A percentile compares a stretch with the other conserved stretches of the same genome.
Conservation (phyloP, 208 protist species). For the Leishmania gerbilli region DNA sequence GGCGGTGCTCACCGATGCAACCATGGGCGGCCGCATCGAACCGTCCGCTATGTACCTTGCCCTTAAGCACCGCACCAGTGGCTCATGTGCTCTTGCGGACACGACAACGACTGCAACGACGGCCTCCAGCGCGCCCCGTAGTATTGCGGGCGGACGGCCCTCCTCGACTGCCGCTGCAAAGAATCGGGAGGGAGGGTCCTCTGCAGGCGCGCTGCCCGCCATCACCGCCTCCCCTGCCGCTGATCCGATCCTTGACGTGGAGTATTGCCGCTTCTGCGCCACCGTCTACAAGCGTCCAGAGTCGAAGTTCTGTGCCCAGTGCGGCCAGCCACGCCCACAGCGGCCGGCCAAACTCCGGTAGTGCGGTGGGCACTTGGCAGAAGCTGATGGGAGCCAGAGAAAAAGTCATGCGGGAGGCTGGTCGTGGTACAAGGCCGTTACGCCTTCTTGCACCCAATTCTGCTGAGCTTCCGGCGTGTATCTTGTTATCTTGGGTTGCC, state of each 20-base stretch:
- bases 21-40: constrained; percentile 51
- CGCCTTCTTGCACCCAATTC: not conserved
- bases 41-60: constrained; percentile 20
- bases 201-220: not conserved
- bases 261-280: constrained; percentile 55
- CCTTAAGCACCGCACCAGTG: not conserved
- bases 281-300: constrained; percentile 45
- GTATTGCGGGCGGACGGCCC: not conserved
- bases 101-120: not conserved
- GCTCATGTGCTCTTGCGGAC: no score
- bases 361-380: not conserved
- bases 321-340: constrained; percentile 40
- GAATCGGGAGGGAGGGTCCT: not conserved
- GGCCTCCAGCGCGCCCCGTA: not conserved
- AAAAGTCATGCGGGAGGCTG: not conserved
- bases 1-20: constrained; percentile 58
- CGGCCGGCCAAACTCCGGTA: constrained; percentile 15
- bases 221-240: constrained; percentile 1
- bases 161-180: not conserved
- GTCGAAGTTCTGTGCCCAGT: constrained; percentile 65
- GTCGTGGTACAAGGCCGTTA: not conserved
- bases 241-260: constrained; percentile 12
- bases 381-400: not conserved
- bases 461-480: not conserved
- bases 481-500: not conserved